Conservation (phyloP, 805 yeast genomes). For the Trichomonascus vanleenenianus region DNA sequence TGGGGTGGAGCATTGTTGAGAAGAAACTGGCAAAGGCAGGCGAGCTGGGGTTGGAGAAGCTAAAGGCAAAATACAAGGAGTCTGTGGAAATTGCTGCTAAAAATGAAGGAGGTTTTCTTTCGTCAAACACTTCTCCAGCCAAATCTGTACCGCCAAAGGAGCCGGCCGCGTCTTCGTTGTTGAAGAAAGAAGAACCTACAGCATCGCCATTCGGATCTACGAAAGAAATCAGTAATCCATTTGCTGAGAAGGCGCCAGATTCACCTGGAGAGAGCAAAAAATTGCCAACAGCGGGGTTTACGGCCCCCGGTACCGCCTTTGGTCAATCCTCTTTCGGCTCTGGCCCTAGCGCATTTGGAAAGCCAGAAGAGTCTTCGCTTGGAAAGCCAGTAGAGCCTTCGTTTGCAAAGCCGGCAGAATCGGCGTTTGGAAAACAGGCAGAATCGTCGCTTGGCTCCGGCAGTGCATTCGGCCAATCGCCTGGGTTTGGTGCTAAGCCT, state of each 20-base stretch:
- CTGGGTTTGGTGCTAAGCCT: neutral
- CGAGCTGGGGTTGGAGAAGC: neutral
- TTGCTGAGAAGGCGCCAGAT: too few species aligned
- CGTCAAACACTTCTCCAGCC: neutral
- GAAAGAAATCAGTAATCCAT: too few species aligned
- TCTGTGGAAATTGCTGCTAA: constrained; percentile 1
- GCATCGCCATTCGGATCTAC: too few species aligned
- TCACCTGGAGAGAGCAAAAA: too few species aligned
- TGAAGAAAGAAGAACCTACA: too few species aligned
- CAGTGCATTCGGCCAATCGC: too few species aligned
- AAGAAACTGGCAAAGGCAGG: constrained; percentile 39
- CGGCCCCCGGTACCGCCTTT: neutral
- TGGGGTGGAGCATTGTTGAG: constrained; percentile 60
- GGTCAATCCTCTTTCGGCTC: too few species aligned
- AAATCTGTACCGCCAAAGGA: neutral
- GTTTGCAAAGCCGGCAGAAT: neutral
- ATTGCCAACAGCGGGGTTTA: too few species aligned
- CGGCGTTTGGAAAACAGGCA: too few species aligned
- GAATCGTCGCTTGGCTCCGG: too few species aligned
- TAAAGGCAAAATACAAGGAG: constrained; percentile 1
- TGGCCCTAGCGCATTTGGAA: too few species aligned
- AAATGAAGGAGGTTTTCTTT: neutral
- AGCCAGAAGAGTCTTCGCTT: too few species aligned
- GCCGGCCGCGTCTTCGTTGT: neutral
- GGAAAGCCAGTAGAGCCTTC: neutral